A percentile compares a stretch with the other conserved stretches of the same genome.
These are phyloP conservation scores for Boletus reticulatus DNA, from an alignment of 768 basidiomycete species.

Conservation along the genomic window DNA sequence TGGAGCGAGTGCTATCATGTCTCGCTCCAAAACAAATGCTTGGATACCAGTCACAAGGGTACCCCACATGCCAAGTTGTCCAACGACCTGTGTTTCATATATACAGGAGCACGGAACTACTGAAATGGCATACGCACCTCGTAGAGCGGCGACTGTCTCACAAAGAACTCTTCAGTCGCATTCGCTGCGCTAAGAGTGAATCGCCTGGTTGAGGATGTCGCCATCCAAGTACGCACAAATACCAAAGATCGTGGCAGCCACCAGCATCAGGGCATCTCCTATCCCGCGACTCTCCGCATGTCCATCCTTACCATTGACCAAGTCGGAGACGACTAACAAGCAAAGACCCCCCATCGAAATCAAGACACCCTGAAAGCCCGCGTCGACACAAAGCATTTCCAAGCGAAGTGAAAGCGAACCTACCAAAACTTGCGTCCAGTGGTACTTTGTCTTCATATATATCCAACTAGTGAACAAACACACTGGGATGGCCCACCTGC, in stretches of 20 bases:
- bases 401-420: conserved; percentile 6
- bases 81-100: conserved; percentile 54
- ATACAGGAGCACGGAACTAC: background rate
- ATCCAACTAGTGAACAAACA: conserved; percentile 80
- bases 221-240: conserved; percentile 53
- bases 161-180: conserved; percentile 86
- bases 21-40: conserved; percentile 69
- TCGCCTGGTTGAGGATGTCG: background rate
- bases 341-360: conserved; percentile 74
- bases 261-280: conserved; percentile 83
- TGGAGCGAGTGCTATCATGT: conserved; percentile 53
- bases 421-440: conserved; percentile 81
- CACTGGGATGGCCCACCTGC: conserved; percentile 83
- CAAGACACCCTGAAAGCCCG: conserved; percentile 52
- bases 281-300: conserved; percentile 59
- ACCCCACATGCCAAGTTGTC: conserved; percentile 84
- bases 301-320: conserved; percentile 72
- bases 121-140: conserved; percentile 43
- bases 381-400: background rate
- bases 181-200: conserved; percentile 53
- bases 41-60: conserved; percentile 75
- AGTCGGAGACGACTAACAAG: conserved; percentile 75
- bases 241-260: conserved; percentile 82
- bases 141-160: conserved; percentile 74
- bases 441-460: conserved; percentile 74